These are phyloP conservation scores for Saccharomycopsis selenospora DNA, from an alignment of 805 yeast species.

Conservation along the genomic window DNA sequence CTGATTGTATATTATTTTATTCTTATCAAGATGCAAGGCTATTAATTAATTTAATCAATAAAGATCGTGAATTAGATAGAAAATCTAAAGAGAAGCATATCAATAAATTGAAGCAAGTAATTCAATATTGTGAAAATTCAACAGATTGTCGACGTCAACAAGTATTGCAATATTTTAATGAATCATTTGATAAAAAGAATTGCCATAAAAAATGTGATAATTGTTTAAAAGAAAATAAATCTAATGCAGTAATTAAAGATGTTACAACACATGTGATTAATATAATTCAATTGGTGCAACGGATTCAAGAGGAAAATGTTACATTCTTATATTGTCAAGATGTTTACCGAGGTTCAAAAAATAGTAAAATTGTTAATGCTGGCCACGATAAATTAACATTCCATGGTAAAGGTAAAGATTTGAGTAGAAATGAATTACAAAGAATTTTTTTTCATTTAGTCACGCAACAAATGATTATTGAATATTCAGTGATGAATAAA, in stretches of 20 bases:
- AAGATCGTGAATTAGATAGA: slow-evolving; percentile 60
- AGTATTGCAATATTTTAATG: slow-evolving; percentile 87
- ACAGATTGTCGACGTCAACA: slow-evolving; percentile 88
- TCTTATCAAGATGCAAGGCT: slow-evolving; percentile 72
- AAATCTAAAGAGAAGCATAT: slow-evolving; percentile 69
- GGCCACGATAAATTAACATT: slow-evolving; percentile 55
- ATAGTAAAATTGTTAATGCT: slow-evolving; percentile 49
- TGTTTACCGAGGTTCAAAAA: slow-evolving; percentile 65
- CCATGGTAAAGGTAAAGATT: slow-evolving; percentile 63
- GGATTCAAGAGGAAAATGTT: slow-evolving; percentile 51
- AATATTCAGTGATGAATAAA: slow-evolving; percentile 62
- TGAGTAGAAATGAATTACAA: slow-evolving; percentile 67
- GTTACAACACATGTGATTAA: slow-evolving; percentile 57
- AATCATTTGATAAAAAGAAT: slow-evolving; percentile 54
- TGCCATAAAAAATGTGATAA: slow-evolving; percentile 82
- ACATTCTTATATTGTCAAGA: slow-evolving; percentile 81
- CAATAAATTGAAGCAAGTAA: slow-evolving; percentile 70
- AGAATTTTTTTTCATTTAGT: slow-evolving; percentile 75
- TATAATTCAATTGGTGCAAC: slow-evolving; percentile 51
- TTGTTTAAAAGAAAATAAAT: slow-evolving; percentile 43
- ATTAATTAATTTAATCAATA: slow-evolving; percentile 67
- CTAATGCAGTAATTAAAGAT: slow-evolving; percentile 49
- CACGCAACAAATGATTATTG: slow-evolving; percentile 57
- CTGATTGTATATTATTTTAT: slow-evolving; percentile 80
- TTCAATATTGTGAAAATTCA: slow-evolving; percentile 84